Percentiles rank a stretch among this genome's conserved stretches.
Evolutionary conservation across 2,329 filamentous ascomycete genomes (phyloP).

Genomic region (Penicillium sp.): DNA sequence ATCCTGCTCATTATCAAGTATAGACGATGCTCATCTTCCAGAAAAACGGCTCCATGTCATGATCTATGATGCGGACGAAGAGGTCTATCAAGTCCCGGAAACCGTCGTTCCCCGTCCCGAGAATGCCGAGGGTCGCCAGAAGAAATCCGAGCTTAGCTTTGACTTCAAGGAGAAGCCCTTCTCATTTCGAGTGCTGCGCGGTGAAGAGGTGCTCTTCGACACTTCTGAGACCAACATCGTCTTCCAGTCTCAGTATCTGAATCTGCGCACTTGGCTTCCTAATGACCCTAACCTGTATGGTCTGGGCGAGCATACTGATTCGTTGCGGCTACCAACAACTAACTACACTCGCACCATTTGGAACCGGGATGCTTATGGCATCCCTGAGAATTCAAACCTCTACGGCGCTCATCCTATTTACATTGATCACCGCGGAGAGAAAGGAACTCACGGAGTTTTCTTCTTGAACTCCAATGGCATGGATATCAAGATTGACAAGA

Average conservation of each 20-base stretch:
- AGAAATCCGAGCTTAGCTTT: constrained; percentile 45
- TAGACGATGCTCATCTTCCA: constrained; percentile 27
- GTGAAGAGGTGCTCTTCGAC: constrained; percentile 57
- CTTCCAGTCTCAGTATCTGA: constrained; percentile 75
- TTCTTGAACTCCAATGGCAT: constrained; percentile 71
- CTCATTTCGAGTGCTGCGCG: constrained; percentile 57
- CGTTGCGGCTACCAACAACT: constrained; percentile 63
- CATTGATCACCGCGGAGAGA: constrained; percentile 61
- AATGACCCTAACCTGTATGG: constrained; percentile 69
- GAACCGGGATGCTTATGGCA: constrained; percentile 62
- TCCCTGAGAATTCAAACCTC: constrained; percentile 61
- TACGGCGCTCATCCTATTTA: constrained; percentile 75
- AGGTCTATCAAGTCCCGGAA: constrained; percentile 71
- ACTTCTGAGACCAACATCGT: constrained; percentile 63
- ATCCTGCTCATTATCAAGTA: neutral
- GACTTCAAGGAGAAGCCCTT: constrained; percentile 57
- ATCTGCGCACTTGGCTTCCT: constrained; percentile 67
- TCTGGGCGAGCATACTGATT: constrained; percentile 71
- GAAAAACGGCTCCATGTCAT: constrained; percentile 69
- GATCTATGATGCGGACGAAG: constrained; percentile 65
- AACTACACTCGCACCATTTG: constrained; percentile 69
- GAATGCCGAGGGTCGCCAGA: constrained; percentile 44
- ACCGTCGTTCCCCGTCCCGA: constrained; percentile 62
- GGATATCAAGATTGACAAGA: constrained; percentile 70
- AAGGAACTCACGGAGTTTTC: constrained; percentile 62